These are phyloP conservation scores for Paramecium pentaurelia DNA, from an alignment of 73 alveolate species.

Conservation along the genomic window DNA sequence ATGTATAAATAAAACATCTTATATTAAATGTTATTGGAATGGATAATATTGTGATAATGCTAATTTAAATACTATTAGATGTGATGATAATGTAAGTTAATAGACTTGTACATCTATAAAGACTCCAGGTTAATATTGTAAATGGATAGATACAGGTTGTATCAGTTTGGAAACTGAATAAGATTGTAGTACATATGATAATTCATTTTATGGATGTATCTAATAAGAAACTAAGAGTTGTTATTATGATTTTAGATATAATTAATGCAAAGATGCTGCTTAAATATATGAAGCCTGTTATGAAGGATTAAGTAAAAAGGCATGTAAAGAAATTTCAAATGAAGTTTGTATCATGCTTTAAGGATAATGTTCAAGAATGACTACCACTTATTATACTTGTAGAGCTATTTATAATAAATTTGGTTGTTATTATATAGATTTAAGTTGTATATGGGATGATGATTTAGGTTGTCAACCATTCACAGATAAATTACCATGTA, in stretches of 20 bases:
- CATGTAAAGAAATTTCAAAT: neutral
- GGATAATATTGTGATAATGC: neutral
- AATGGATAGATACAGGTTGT: neutral
- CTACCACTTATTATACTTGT: neutral
- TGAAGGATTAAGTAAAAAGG: neutral
- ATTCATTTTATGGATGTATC: neutral
- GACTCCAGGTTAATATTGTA: neutral
- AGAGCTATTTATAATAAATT: neutral
- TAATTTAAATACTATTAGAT: neutral
- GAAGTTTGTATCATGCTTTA: neutral
- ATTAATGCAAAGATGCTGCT: neutral
- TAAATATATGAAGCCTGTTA: neutral
- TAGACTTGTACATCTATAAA: neutral
- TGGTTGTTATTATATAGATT: neutral
- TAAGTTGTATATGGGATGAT: slow-evolving; percentile 16
- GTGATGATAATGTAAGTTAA: neutral
- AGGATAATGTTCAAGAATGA: neutral
- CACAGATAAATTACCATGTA: neutral
- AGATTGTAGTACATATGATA: neutral
- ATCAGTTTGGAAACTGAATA: neutral
- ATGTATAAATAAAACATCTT: neutral
- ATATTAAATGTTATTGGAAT: slow-evolving; percentile 16
- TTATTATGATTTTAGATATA: neutral
- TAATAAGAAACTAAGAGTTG: neutral
- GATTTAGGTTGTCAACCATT: neutral